Evolutionary conservation across 1,284 basidiomycete species (phyloP), one percentile per base, ranked within the genome.

Genomic region (Athelia sp.): DNA sequence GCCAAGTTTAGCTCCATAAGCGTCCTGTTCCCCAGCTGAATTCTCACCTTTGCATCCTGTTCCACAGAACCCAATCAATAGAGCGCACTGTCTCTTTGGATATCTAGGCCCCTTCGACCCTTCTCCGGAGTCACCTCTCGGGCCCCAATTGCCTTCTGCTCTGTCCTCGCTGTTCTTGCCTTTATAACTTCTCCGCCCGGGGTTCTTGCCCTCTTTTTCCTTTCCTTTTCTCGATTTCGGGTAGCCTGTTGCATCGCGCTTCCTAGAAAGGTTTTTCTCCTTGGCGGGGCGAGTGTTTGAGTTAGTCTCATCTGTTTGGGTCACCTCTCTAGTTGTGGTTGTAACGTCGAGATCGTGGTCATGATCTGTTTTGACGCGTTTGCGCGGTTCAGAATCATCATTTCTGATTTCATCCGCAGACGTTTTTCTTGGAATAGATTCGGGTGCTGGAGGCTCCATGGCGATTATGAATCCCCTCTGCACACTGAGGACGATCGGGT

Each of bases 21-120:
- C n/a, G n/a, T n/a, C n/a, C n/a, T n/a, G n/a, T n/a, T n/a, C n/a
- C n/a, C n/a, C n/a, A n/a, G n/a, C n/a, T n/a, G n/a, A n/a, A n/a
- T n/a, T n/a, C n/a, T n/a, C n/a, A n/a, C 96, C 96, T 58, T 81
- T 88, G 66, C 89, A 98, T 1, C 87, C 85, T 2, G 85, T 81
- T 8, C 87, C 88, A 63, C 87, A 89, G 57, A 90, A 91, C 2
- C 89, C 88, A 36, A 92, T 74, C 42, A 90, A 69, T 47, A 92
- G 61, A 1, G 87, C 88, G 46, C 81, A 82, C 64, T 81, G 78
- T 52, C 83, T 75, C 64, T 92, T 92, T 3, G 90, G 87, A 18
- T 86, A 67, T 31, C 87, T 74, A 19, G 73, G 75, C 0, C 59
- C 62, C 51, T 69, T 73, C 4, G 75, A 0, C 59, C 62, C 51